Conservation (phyloP, 352 stramenopile species). For the Blastocystis hominis region DNA sequence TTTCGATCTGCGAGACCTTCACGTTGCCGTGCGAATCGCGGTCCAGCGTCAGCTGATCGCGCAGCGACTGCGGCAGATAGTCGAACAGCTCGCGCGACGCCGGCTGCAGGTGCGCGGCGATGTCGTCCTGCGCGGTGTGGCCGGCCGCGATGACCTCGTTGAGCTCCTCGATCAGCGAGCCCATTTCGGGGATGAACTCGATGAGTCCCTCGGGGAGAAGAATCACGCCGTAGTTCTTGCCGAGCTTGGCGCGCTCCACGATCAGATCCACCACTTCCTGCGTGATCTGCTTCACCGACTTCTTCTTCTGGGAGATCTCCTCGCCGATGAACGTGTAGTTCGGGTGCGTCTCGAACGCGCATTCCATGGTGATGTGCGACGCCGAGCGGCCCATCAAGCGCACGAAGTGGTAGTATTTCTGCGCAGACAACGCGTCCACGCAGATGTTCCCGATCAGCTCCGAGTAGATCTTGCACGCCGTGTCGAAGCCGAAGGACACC, state of each 20-base stretch:
- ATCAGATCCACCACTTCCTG: slow-evolving; percentile 61
- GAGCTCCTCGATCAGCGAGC: slow-evolving; percentile 63
- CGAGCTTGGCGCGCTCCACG: slow-evolving; percentile 55
- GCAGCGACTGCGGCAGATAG: slow-evolving; percentile 50
- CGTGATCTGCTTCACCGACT: slow-evolving; percentile 59
- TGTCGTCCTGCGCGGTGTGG: slow-evolving; percentile 13
- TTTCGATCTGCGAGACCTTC: slow-evolving; percentile 66
- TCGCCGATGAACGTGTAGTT: slow-evolving; percentile 61
- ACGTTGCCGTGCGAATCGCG: slow-evolving; percentile 59
- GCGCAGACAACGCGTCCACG: slow-evolving; percentile 62
- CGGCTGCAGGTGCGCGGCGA: not conserved
- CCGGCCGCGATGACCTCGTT: slow-evolving; percentile 64
- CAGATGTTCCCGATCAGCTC: no score
- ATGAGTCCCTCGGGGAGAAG: slow-evolving; percentile 66
- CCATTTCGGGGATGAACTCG: slow-evolving; percentile 66
- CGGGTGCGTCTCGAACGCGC: slow-evolving; percentile 63
- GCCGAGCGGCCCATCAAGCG: slow-evolving; percentile 63
- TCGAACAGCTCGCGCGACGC: slow-evolving; percentile 56
- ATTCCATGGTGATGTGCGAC: slow-evolving; percentile 65
- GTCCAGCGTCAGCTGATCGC: slow-evolving; percentile 58
- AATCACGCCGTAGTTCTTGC: slow-evolving; percentile 66
- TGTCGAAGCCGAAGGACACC: slow-evolving; percentile 67
- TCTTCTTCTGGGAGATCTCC: not conserved
- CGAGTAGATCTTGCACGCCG: slow-evolving; percentile 62
- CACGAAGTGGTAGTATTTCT: slow-evolving; percentile 68